Percentiles rank a stretch among this genome's conserved stretches.
Evolutionary conservation across 345 rosid genomes (phyloP).

Genomic region (Eucalyptus leucophloia): DNA sequence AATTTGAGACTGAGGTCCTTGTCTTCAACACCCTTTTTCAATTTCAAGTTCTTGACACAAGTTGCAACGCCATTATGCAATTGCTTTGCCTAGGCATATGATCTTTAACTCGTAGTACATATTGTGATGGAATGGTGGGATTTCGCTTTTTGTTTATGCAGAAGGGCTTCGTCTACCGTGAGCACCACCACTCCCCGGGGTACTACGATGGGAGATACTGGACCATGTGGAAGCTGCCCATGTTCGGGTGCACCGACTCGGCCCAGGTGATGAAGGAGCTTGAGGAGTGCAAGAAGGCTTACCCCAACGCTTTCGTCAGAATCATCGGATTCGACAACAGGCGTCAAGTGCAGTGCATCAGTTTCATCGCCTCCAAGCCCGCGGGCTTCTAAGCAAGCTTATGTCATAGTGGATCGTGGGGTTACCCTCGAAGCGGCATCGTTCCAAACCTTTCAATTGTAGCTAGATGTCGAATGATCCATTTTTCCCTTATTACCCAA

Average conservation of each 20-base stretch:
- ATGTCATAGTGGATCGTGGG: background rate
- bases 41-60: background rate
- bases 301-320: constrained; percentile 4
- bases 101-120: background rate
- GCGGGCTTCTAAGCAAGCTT: background rate
- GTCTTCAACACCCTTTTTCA: background rate
- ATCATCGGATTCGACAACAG: background rate
- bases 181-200: constrained; percentile 16
- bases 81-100: background rate
- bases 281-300: constrained; percentile 10
- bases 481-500: background rate
- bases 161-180: constrained; percentile 24
- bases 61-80: background rate
- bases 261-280: constrained; percentile 28
- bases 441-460: background rate
- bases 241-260: constrained; percentile 35
- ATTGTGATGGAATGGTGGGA: background rate
- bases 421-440: background rate
- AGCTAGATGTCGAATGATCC: background rate
- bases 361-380: constrained; percentile 5
- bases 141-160: background rate
- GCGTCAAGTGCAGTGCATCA: constrained; percentile 42
- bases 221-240: constrained; percentile 51
- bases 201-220: constrained; percentile 46
- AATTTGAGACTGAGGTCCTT: background rate